phyloP scores from a whole-genome alignment of 441 rosid genomes.

The Corymbia calophylla region DNA sequence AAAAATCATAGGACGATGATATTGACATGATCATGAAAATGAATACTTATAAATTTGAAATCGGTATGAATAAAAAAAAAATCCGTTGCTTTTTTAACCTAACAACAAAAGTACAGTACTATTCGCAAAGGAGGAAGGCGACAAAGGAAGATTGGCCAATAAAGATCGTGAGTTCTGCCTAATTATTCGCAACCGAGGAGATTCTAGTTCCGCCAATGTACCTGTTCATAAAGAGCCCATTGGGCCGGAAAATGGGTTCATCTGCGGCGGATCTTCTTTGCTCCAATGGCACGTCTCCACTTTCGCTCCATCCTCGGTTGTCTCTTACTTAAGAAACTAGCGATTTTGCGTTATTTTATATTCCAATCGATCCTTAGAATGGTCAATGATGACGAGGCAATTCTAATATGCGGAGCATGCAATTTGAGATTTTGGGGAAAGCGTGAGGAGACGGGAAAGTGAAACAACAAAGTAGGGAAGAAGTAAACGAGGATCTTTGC shows the following conservation, averaged over 20 bases:
- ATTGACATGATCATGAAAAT: not conserved
- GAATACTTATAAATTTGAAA: not conserved
- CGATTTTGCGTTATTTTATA: not conserved
- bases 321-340: not conserved
- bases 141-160: not conserved
- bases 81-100: not conserved
- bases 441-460: fast-evolving
- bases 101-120: not conserved
- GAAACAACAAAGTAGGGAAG: too few species aligned
- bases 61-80: not conserved
- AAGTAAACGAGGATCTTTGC: not conserved
- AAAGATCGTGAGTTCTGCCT: not conserved
- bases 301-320: not conserved
- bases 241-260: not conserved
- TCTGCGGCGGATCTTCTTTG: not conserved
- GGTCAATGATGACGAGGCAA: not conserved
- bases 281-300: not conserved
- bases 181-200: not conserved
- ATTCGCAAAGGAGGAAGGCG: not conserved
- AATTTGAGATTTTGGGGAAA: not conserved
- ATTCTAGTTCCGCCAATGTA: not conserved
- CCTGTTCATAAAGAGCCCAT: not conserved
- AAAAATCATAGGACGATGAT: not conserved
- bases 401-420: not conserved
- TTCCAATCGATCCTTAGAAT: not conserved